Conservation (phyloP, 1,284 basidiomycete species). For the Ceratobasidium sp. region DNA sequence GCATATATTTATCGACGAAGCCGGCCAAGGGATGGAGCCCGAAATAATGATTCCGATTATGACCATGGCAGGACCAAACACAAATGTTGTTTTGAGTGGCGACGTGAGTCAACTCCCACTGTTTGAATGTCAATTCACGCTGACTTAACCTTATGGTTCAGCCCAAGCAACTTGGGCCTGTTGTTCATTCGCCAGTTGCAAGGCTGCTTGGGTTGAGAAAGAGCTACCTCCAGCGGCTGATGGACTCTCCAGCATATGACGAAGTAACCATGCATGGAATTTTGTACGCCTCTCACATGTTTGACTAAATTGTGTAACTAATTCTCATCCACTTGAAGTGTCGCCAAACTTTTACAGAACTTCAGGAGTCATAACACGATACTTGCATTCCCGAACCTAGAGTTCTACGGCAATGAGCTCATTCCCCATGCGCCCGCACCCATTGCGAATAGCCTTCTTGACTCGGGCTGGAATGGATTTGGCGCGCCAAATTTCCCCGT, state of each 20-base stretch:
- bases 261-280: slow-evolving; percentile 37
- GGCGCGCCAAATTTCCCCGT: slow-evolving; percentile 60
- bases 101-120: slow-evolving; percentile 52
- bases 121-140: too few species aligned
- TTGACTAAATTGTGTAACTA: too few species aligned
- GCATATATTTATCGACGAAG: slow-evolving; percentile 70
- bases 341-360: slow-evolving; percentile 65
- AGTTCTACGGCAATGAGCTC: slow-evolving; percentile 61
- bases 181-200: slow-evolving; percentile 60
- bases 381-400: slow-evolving; percentile 62
- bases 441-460: slow-evolving; percentile 51
- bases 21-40: slow-evolving; percentile 68
- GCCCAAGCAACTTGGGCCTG: slow-evolving; percentile 66
- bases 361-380: slow-evolving; percentile 64
- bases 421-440: slow-evolving; percentile 52
- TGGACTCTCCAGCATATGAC: slow-evolving; percentile 59
- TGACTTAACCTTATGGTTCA: not conserved
- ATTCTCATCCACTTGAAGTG: slow-evolving; percentile 49
- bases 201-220: slow-evolving; percentile 58
- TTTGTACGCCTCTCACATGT: slow-evolving; percentile 1
- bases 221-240: slow-evolving; percentile 65
- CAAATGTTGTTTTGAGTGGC: slow-evolving; percentile 64
- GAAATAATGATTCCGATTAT: slow-evolving; percentile 64
- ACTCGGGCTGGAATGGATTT: slow-evolving; percentile 51
- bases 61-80: slow-evolving; percentile 56